Evolutionary conservation across 179 eudicot species (phyloP).

Genomic region (Silene coronaria): DNA sequence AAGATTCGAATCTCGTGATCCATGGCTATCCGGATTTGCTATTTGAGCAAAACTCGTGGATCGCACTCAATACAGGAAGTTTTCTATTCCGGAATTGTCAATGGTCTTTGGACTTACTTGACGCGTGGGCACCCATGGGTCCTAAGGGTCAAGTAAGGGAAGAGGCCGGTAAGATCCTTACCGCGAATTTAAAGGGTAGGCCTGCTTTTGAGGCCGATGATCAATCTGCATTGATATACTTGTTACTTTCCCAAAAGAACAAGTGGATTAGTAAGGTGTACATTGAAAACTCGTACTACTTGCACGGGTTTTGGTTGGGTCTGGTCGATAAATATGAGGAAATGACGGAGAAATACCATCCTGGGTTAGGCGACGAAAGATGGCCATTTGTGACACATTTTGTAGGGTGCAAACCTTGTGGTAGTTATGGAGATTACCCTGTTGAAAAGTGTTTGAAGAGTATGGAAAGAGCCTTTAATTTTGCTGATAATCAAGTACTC

Average conservation of each 20-base stretch:
- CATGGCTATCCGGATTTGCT: constrained; percentile 75
- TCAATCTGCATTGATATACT: constrained; percentile 78
- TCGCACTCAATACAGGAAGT: constrained; percentile 77
- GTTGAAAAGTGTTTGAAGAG: constrained; percentile 75
- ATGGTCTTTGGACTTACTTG: constrained; percentile 81
- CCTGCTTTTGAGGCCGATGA: constrained; percentile 87
- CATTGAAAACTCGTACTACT: constrained; percentile 65
- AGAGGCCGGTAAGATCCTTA: constrained; percentile 68
- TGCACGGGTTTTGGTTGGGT: constrained; percentile 85
- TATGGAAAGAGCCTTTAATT: constrained; percentile 91
- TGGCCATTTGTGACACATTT: constrained; percentile 97
- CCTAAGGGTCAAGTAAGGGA: constrained; percentile 67
- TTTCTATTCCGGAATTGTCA: constrained; percentile 71
- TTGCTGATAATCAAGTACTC: constrained; percentile 87
- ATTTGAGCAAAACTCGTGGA: constrained; percentile 68
- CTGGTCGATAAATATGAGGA: constrained; percentile 84
- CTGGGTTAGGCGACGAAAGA: constrained; percentile 80
- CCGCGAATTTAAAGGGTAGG: constrained; percentile 61
- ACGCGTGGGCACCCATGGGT: constrained; percentile 89
- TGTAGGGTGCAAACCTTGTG: constrained; percentile 95
- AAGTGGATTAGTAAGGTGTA: constrained; percentile 64
- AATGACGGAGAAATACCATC: constrained; percentile 57
- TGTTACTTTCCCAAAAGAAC: constrained; percentile 41
- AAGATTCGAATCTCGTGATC: constrained; percentile 46
- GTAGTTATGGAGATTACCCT: constrained; percentile 81